Conservation (phyloP, 116 monocot genomes). For the Zostera marina region DNA sequence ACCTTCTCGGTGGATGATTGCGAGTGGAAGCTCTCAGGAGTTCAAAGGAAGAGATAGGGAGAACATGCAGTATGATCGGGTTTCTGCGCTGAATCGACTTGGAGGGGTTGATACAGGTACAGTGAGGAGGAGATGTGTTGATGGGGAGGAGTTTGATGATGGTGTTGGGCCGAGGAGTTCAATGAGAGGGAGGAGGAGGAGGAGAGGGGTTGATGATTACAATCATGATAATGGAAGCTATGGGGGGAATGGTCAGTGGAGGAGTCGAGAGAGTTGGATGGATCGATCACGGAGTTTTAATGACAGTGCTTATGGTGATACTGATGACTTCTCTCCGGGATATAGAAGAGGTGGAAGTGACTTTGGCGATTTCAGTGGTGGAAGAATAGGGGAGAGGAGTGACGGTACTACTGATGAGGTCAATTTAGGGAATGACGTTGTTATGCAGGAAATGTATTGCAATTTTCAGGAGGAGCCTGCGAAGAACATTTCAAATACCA, state of each 20-base stretch:
- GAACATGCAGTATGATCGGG: conserved; percentile 7
- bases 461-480: conserved; percentile 30
- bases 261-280: conserved; percentile 40
- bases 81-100: conserved; percentile 37
- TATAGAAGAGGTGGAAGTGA: conserved; percentile 22
- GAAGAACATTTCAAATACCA: conserved; percentile 24
- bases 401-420: conserved; percentile 5
- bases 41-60: conserved; percentile 18
- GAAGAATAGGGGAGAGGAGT: neutral
- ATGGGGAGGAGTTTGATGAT: conserved; percentile 5
- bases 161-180: neutral
- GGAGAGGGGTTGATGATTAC: neutral
- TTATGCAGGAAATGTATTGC: conserved; percentile 16
- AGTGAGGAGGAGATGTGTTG: conserved; percentile 20
- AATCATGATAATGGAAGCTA: conserved; percentile 8
- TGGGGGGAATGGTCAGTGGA: conserved; percentile 12
- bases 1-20: conserved; percentile 1
- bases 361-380: conserved; percentile 1
- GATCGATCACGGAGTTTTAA: conserved; percentile 11
- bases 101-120: conserved; percentile 10
- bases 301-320: conserved; percentile 17
- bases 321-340: conserved; percentile 29
- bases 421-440: conserved; percentile 18
- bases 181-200: conserved; percentile 21
- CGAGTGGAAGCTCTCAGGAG: conserved; percentile 2